Conservation (phyloP, 2,329 filamentous ascomycete genomes). For the Zymoseptoria tritici region DNA sequence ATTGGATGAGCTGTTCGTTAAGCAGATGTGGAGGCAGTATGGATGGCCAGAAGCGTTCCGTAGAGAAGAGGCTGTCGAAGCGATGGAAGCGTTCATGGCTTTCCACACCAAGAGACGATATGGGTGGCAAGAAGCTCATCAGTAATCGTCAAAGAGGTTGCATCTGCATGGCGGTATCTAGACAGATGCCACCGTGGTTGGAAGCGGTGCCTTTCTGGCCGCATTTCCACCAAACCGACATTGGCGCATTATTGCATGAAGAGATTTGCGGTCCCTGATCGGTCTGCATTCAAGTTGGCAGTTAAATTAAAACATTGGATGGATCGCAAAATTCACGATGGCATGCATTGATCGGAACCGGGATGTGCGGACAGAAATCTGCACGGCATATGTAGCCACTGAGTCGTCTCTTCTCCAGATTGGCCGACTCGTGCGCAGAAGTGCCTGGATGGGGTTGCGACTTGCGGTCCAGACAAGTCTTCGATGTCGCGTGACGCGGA, state of each 20-base stretch:
- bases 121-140: neutral
- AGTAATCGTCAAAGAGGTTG: neutral
- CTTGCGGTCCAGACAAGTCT: neutral
- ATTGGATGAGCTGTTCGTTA: slow-evolving; percentile 2
- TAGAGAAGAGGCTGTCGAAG: neutral
- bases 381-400: neutral
- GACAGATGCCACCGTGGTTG: neutral
- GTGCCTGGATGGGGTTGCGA: neutral
- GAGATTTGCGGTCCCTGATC: neutral
- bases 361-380: neutral
- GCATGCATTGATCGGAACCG: neutral
- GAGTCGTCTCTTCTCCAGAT: neutral
- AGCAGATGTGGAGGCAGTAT: neutral
- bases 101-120: neutral
- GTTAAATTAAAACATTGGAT: neutral
- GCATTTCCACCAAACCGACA: neutral
- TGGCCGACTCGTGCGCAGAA: neutral
- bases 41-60: neutral
- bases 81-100: neutral
- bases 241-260: neutral
- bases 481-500: neutral
- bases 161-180: neutral
- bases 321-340: neutral
- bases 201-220: neutral
- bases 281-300: neutral